phyloP scores from a whole-genome alignment of 78 protist genomes.

The Speleostelium caveatum region DNA sequence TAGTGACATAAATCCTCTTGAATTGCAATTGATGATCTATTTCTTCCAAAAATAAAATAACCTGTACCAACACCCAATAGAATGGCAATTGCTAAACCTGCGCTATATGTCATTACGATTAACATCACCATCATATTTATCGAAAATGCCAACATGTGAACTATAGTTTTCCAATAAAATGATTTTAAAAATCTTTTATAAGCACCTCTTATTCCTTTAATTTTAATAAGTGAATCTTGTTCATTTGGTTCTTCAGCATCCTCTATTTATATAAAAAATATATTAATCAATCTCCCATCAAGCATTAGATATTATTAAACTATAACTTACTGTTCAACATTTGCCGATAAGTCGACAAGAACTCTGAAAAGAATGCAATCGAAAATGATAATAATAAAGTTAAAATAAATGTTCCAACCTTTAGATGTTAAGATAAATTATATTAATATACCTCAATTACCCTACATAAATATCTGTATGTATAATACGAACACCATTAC shows the following conservation, averaged over 20 bases:
- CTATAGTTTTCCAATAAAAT: slow-evolving; percentile 23
- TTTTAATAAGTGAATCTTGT: neutral
- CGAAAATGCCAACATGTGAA: slow-evolving; percentile 22
- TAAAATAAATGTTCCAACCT: slow-evolving; percentile 21
- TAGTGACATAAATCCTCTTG: slow-evolving; percentile 31
- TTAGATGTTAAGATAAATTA: no score
- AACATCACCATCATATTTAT: slow-evolving; percentile 43
- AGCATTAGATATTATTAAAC: neutral
- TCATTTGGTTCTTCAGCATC: neutral
- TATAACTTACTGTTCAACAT: slow-evolving; percentile 5
- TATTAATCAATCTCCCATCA: neutral
- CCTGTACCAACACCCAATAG: slow-evolving; percentile 49
- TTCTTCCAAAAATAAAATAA: slow-evolving; percentile 41
- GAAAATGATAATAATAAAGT: slow-evolving; percentile 20
- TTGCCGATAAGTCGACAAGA: slow-evolving; percentile 37
- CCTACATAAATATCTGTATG: no score
- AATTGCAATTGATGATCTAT: neutral
- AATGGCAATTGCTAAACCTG: slow-evolving; percentile 34
- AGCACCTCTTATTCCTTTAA: no score
- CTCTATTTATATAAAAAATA: neutral
- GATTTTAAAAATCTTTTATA: slow-evolving; percentile 1
- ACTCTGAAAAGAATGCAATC: slow-evolving; percentile 39
- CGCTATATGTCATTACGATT: slow-evolving; percentile 56
- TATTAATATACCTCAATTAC: no score
- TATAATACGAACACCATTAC: no score